phyloP scores from a whole-genome alignment of 805 yeast species.

The Barnettozyma vustinii region DNA sequence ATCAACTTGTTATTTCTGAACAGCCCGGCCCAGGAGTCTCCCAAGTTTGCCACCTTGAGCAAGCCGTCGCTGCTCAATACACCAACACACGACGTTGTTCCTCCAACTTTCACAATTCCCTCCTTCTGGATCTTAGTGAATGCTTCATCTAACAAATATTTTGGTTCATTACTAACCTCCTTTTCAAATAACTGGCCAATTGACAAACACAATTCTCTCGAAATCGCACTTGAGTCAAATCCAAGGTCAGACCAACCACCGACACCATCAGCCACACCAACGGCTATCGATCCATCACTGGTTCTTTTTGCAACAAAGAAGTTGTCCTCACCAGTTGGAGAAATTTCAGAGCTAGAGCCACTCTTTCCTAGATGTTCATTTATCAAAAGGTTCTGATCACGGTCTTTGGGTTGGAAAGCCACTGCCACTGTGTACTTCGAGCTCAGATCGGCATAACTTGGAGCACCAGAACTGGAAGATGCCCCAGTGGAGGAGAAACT shows the following conservation, averaged over 20 bases:
- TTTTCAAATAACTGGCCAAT: conserved; percentile 33
- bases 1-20: conserved; percentile 62
- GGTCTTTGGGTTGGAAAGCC: conserved; percentile 69
- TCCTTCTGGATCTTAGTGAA: conserved; percentile 47
- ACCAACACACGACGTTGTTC: conserved; percentile 90
- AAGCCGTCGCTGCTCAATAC: conserved; percentile 49
- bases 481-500: conserved; percentile 15
- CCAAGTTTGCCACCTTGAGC: conserved; percentile 71
- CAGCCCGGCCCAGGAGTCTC: conserved; percentile 93
- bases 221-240: conserved; percentile 81
- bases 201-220: conserved; percentile 66
- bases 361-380: conserved; percentile 24
- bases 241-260: conserved; percentile 97
- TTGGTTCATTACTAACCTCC: conserved; percentile 17
- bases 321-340: conserved; percentile 78
- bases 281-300: conserved; percentile 34
- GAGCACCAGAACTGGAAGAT: conserved; percentile 11
- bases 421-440: conserved; percentile 54
- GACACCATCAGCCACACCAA: conserved; percentile 95
- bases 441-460: conserved; percentile 17
- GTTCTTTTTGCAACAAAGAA: conserved; percentile 42
- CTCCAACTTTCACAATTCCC: conserved; percentile 76
- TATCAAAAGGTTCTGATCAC: conserved; percentile 46
- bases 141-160: conserved; percentile 47
- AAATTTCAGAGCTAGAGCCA: conserved; percentile 28